Percentiles rank a stretch among this genome's conserved stretches.
Evolutionary conservation across 2,329 filamentous ascomycete species (phyloP).

Genomic region (Clonostachys rosea): DNA sequence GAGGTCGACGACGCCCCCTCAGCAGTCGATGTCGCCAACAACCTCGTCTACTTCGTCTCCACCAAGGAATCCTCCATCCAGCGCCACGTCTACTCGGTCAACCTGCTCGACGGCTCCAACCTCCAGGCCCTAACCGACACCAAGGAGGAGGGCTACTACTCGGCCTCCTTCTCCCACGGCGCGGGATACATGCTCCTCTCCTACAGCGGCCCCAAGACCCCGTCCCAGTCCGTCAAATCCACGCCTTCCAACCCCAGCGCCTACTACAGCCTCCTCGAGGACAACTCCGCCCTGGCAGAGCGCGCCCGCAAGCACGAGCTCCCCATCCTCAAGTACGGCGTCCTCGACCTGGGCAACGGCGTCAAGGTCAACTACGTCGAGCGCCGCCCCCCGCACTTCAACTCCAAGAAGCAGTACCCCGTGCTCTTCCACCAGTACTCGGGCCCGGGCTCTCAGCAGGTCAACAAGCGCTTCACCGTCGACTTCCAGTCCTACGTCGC

Average conservation of each 20-base stretch:
- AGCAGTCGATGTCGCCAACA: constrained; percentile 77
- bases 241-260: constrained; percentile 62
- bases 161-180: constrained; percentile 76
- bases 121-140: constrained; percentile 73
- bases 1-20: constrained; percentile 86
- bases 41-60: constrained; percentile 85
- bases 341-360: constrained; percentile 73
- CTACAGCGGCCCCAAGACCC: constrained; percentile 79
- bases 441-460: constrained; percentile 87
- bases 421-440: constrained; percentile 95
- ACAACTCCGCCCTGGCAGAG: constrained; percentile 67
- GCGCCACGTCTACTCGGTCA: constrained; percentile 87
- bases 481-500: constrained; percentile 92
- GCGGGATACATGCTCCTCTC: constrained; percentile 80
- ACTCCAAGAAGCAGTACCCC: constrained; percentile 79
- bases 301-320: constrained; percentile 74
- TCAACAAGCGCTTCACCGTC: constrained; percentile 73
- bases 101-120: constrained; percentile 52
- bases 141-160: constrained; percentile 71
- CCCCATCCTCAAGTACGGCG: constrained; percentile 77
- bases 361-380: constrained; percentile 72
- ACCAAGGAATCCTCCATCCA: constrained; percentile 87
- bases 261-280: constrained; percentile 70
- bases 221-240: constrained; percentile 86
- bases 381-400: constrained; percentile 84